phyloP scores from a whole-genome alignment of 2,329 filamentous ascomycete species.

The Chrysosporium keratinophilum region DNA sequence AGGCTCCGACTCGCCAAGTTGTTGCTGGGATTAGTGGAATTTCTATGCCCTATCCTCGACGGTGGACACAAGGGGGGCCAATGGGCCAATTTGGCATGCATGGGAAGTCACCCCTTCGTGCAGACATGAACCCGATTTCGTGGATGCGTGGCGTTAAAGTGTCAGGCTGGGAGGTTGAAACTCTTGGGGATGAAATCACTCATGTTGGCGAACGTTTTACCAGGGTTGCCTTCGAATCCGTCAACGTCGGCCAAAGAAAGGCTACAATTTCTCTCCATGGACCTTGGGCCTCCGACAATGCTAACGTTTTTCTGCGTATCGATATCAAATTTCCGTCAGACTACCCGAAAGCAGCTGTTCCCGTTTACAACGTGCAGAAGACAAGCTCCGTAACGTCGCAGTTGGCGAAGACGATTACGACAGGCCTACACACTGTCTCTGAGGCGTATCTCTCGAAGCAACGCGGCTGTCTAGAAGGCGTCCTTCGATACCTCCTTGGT shows the following conservation, averaged over 20 bases:
- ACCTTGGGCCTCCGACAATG: constrained; percentile 47
- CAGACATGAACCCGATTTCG: constrained; percentile 48
- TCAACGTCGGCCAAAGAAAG: constrained; percentile 45
- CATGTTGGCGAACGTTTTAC: constrained; percentile 51
- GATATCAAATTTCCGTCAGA: constrained; percentile 48
- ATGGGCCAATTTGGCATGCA: constrained; percentile 42
- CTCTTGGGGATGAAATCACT: constrained; percentile 51
- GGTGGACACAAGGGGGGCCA: constrained; percentile 36
- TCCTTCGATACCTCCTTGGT: constrained; percentile 51
- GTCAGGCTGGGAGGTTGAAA: constrained; percentile 44
- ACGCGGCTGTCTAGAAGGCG: constrained; percentile 50
- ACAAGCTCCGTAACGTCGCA: constrained; percentile 47
- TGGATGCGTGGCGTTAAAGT: constrained; percentile 59
- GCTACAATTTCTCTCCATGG: constrained; percentile 49
- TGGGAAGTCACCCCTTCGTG: constrained; percentile 37
- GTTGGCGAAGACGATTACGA: constrained; percentile 39
- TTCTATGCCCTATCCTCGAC: constrained; percentile 44
- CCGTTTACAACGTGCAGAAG: constrained; percentile 47
- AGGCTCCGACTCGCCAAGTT: background rate
- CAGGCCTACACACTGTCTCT: constrained; percentile 46
- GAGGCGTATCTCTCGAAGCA: constrained; percentile 42
- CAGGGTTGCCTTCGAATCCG: constrained; percentile 50
- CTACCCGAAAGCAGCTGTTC: constrained; percentile 44
- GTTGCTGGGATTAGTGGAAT: constrained; percentile 40
- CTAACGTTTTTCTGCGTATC: constrained; percentile 46